Evolutionary conservation across 331 rosid genomes (phyloP).

Genomic region (Acacia concinna): DNA sequence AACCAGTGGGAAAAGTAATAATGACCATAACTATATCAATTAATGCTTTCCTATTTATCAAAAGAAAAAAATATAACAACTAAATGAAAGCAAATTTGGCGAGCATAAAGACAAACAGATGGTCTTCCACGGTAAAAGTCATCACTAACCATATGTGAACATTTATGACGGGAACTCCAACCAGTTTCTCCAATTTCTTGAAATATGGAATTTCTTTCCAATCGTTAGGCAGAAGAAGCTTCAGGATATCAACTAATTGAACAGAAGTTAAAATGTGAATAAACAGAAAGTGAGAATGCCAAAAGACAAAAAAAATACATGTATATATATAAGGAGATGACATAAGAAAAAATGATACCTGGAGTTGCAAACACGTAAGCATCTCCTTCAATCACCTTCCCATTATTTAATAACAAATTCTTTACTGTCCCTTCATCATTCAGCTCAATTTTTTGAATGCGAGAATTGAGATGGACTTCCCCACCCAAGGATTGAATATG

Average conservation of each 20-base stretch:
- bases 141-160: conserved; percentile 87
- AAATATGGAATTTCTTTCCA: conserved; percentile 94
- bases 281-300: conserved; percentile 22
- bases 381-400: conserved; percentile 77
- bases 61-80: not conserved
- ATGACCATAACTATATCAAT: not conserved
- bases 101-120: not conserved
- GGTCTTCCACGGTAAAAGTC: conserved; percentile 21
- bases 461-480: conserved; percentile 79
- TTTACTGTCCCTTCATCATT: conserved; percentile 82
- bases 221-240: conserved; percentile 79
- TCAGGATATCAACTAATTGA: conserved; percentile 81
- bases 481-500: conserved; percentile 87
- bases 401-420: conserved; percentile 66
- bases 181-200: conserved; percentile 84
- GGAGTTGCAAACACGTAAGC: conserved; percentile 89
- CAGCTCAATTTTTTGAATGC: conserved; percentile 81
- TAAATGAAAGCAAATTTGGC: not conserved
- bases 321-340: conserved; percentile 10
- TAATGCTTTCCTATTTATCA: no score
- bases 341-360: conserved; percentile 45
- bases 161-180: conserved; percentile 95
- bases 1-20: conserved; percentile 20
- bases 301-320: not conserved
- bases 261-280: conserved; percentile 28